Evolutionary conservation across 371 early-diverging fungal species (phyloP), one percentile per base, ranked within the genome.

Genomic region (Rhizomucor miehei): DNA sequence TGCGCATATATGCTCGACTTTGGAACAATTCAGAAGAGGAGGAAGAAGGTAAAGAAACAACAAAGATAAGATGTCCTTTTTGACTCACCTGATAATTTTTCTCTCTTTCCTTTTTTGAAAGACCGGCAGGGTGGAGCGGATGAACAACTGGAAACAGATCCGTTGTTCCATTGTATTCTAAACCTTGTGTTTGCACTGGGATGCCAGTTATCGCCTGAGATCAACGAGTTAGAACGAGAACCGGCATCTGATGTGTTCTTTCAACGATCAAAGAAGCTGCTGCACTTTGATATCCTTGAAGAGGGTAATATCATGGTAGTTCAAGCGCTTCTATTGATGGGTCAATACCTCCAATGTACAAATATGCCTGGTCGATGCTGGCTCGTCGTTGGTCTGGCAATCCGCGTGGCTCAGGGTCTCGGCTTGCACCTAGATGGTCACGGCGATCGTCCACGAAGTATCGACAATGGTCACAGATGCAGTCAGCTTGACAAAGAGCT

Each of bases 121-220:
- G 29, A 29, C 29, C 29, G 29, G 44, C 39, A 49, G n/a, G 47
- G 49, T 36, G 38, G 48, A 16, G 36, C 40, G 17, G 56, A 41
- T n/a, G 45, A 52, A 12, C 56, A 64, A 16, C 60, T 61, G 5
- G 65, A 65, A 56, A 46, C 53, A 13, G 65, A 65, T 34, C 60
- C 61, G 1, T 38, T 65, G 29, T 65, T 65, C 29, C 65, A 65
- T 24, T 65, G 65, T 40, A 60, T 60, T 36, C 50, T 65, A 14
- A 65, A 65, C 34, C 49, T 65, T 13, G 65, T 65, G 23, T 65
- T 65, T 61, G 57, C 65, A 16, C 34, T 65, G 25, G 65, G 65
- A 2, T 65, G 65, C 35, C 65, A 61, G 23, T 39, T 65, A 14
- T 65, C 65, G 21, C 65, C 65, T 0, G 65, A 65, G 24, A 65